Evolutionary conservation across 2,329 filamentous ascomycete species (phyloP), one percentile per base, ranked within the genome.

Genomic region (Monosporascus sp.): DNA sequence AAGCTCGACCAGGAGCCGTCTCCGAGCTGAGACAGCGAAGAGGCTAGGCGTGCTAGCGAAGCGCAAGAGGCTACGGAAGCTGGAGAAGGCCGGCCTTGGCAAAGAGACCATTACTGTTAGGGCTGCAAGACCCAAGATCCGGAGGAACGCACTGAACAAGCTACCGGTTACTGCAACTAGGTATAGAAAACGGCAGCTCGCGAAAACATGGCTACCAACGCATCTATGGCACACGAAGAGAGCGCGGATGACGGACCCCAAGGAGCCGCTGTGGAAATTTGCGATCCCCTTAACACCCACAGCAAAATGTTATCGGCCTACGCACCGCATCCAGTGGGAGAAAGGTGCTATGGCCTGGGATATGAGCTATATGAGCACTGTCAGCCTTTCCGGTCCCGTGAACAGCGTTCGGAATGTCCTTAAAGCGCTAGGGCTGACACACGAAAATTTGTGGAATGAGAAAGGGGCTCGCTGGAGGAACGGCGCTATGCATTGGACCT

Each of bases 161-260:
- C 68, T 84, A 83, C 2, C 79, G 78, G 45, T 82, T 73, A 61
- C 58, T 2, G 60, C 58, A 8, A 57, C 80, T 22, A 92, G 87
- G 63, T 97, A 90, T 67, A 84, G 87, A 60, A 94, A 90, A 71
- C 85, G 94, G 35, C 93, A 97, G 67, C 75, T 87, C 46, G 80
- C 89, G 68, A 97, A 97, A 75, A 91, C 89, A 3, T 97, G 93
- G 90, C 76, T 99, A 17, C 94, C 94, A 0, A 97, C 94, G 6
- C 94, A 99, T 69, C 73, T 95, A 58, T 99, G 89, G 81, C 92
- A 96, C 71, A 86, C 93, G 2, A 99, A 99, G 70, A 79, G 94
- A 55, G 90, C 94, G 22, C 88, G 82, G 55, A 95, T 99, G 89
- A 91, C 91, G 1, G 79, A 83, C 7, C 87, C 89, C 0, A 85